These are phyloP conservation scores for Didymella segeticola DNA, from an alignment of 2,329 filamentous ascomycete species.

Conservation along the genomic window DNA sequence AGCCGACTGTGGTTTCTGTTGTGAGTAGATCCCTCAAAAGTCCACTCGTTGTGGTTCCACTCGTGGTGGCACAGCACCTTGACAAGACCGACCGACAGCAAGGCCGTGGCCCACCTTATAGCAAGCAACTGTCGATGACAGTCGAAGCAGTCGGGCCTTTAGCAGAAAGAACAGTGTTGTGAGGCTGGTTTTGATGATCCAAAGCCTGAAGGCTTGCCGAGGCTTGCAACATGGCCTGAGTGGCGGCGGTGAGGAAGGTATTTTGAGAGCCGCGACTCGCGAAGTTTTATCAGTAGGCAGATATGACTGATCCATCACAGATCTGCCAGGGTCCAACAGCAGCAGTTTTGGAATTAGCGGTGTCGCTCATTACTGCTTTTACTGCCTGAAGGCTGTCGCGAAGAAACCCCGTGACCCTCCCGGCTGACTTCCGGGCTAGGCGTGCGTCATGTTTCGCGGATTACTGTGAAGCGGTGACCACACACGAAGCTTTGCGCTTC, in stretches of 20 bases:
- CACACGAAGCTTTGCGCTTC: slow-evolving; percentile 4
- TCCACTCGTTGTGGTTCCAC: not conserved
- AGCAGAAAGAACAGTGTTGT: not conserved
- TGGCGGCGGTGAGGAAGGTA: slow-evolving; percentile 9
- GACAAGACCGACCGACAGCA: not conserved
- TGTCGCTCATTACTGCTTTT: slow-evolving; percentile 17
- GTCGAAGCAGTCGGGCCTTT: not conserved
- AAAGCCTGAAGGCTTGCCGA: not conserved
- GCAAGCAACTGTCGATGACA: not conserved
- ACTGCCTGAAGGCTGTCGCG: not conserved
- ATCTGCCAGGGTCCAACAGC: slow-evolving; percentile 7
- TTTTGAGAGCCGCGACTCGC: slow-evolving; percentile 15
- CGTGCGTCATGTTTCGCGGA: slow-evolving; percentile 12
- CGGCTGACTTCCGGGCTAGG: slow-evolving; percentile 1
- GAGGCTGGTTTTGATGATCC: not conserved
- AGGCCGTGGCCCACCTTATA: not conserved
- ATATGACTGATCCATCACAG: not conserved
- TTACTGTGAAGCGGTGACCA: slow-evolving; percentile 2
- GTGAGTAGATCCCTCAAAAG: no score
- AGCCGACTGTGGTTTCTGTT: no score
- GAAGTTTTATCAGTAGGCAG: slow-evolving; percentile 12
- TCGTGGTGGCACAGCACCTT: not conserved
- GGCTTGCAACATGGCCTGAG: not conserved
- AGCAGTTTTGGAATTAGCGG: slow-evolving; percentile 5
- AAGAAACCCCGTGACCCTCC: not conserved